Base-by-base conservation (phyloP, 805 yeast species). In the Ogataea siamensis region DNA sequence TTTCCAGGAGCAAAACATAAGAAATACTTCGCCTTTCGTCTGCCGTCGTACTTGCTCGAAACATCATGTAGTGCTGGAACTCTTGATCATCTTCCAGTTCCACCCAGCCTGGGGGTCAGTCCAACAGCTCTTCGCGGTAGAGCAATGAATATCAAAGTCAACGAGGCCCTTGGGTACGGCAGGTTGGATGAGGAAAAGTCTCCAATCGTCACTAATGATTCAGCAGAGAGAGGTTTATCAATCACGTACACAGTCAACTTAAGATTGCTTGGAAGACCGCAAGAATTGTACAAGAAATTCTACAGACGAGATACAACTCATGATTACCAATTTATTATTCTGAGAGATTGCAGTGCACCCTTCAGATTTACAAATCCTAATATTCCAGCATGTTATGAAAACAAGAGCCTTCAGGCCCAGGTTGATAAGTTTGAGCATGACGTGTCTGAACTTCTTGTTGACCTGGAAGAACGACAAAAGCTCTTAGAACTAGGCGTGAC, bases 1-100 rank as follows among this genome's bases (percentile, higher is more conserved):
- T 51, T 57, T 25, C 81, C 84, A 1, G 62, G 70, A 14, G 54
- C 46, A 1, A 69, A 62, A 37, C 72, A 75, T 48, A 78, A 78
- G 50, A 80, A 80, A 52, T 70, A 66, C 42, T 76, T 80, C 51
- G 67, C 72, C 17, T 80, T 80, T 52, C 73, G 66, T 49, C 65
- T 79, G 32, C 86, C 86, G 0, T 52, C 60, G 12, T 65, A 63
- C 40, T 57, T 78, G 28, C 54, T 80, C 10, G 85, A 79, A 46
- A 68, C 65, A 12, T 55, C 69, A 2, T 79, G 85, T 48, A 60
- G 66, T 5, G 72, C 74, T 40, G 64, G 60, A 39, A 46, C 54
- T 17, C 51, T 54, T 10, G 45, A 57, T 3, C 73, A 68, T 43
- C 50, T 43, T 57, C 46, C 46, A 27, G 43, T 64, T 23, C 74